A percentile compares a stretch with the other conserved stretches of the same genome.
phyloP scores from a whole-genome alignment of 345 rosid species.

The Ceriops zippeliana region DNA sequence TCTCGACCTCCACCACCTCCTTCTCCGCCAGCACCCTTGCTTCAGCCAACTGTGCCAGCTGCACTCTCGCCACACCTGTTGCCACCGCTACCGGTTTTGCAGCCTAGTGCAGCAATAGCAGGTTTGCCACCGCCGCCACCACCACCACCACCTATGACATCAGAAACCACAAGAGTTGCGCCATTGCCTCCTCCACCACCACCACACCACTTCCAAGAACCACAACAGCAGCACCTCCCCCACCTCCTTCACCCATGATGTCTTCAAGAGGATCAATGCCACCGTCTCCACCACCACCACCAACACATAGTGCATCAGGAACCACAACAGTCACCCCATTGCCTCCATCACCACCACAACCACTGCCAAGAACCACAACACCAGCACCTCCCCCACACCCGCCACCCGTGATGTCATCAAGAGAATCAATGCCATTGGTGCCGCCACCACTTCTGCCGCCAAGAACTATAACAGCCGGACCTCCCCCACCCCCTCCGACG shows the following conservation, averaged over 20 bases:
- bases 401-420: constrained; percentile 19
- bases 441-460: constrained; percentile 26
- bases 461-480: constrained; percentile 6
- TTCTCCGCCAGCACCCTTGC: constrained; percentile 19
- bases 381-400: constrained; percentile 10
- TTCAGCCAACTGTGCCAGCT: not conserved
- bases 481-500: constrained; percentile 45
- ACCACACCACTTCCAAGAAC: constrained; percentile 18
- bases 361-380: not conserved
- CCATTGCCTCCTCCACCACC: constrained; percentile 16
- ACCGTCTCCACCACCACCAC: constrained; percentile 12
- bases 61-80: constrained; percentile 22
- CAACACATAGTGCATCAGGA: not conserved
- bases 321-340: constrained; percentile 9
- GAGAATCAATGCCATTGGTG: constrained; percentile 4
- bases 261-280: constrained; percentile 27
- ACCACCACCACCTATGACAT: constrained; percentile 10
- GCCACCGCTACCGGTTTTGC: not conserved
- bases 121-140: constrained; percentile 24
- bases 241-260: constrained; percentile 38
- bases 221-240: constrained; percentile 21
- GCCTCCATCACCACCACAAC: constrained; percentile 43
- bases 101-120: constrained; percentile 10
- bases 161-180: constrained; percentile 3
- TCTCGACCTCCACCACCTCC: constrained; percentile 31